Evolutionary conservation across 108 stramenopile species (phyloP), one percentile per base, ranked within the genome.

Genomic region (Nitzschia inconspicua): DNA sequence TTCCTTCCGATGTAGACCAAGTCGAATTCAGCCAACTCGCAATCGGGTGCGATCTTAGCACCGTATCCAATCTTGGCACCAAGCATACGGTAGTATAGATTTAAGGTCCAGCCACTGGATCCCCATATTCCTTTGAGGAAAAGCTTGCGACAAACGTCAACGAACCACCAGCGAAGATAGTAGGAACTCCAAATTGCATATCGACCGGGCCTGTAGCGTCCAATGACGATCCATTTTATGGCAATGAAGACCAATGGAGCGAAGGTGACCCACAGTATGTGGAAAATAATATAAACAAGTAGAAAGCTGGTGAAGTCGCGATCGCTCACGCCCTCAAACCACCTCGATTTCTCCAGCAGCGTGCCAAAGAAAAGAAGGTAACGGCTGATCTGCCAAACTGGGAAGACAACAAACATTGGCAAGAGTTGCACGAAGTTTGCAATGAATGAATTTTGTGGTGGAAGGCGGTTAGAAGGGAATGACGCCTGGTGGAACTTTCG

Each of bases 141-240:
- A 8, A 81, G 29, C 27, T 66, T 66, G 0, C 65, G 56, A 20
- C 64, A 57, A 20, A 74, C 44, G 55, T 79, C 75, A 0, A 75
- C 73, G 46, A 76, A 57, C 82, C 82, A 83, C 82, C 82, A 83
- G 16, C 82, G 68, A 8, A 79, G 51, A 44, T 83, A 83, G 44
- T 77, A 68, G 10, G 28, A 25, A 10, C 74, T 50, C 68, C 72
- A 77, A 18, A 76, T 49, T 0, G 72, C 61, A 43, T 78, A 72
- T 10, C 82, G 57, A 0, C 82, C 82, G n/a, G 32, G 13, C 26
- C 50, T 69, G 57, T 79, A 83, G 34, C 46, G 36, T 28, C 82
- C 82, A 40, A 83, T 68, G 2, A 83, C 52, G 13, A 60, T 28
- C 82, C 78, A 79, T 35, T 83, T 83, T 63, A 66, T 49, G 11